These are phyloP conservation scores for Xerocomellus chrysenteron DNA, from an alignment of 768 basidiomycete species.

Conservation along the genomic window DNA sequence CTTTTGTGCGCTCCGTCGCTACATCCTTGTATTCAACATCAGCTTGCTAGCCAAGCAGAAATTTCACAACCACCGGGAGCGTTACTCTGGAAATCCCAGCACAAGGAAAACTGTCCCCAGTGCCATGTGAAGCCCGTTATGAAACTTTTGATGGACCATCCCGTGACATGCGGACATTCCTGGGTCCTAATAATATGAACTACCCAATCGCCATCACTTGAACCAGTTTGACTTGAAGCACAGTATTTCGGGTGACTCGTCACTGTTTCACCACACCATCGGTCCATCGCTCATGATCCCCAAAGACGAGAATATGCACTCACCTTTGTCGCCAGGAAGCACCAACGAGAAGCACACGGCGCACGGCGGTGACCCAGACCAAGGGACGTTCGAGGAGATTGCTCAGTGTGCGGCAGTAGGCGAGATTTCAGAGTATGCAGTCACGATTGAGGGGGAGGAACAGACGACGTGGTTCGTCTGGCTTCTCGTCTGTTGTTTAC, in stretches of 20 bases:
- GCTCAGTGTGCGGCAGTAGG: slow-evolving; percentile 27
- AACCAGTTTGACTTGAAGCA: neutral
- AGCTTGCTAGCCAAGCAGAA: too few species aligned
- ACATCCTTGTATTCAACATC: too few species aligned
- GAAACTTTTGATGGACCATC: neutral
- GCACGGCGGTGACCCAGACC: neutral
- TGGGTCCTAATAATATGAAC: too few species aligned
- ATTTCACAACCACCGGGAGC: too few species aligned
- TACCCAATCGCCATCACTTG: neutral
- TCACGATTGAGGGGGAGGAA: slow-evolving; percentile 65
- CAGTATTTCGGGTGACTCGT: neutral
- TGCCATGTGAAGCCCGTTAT: neutral
- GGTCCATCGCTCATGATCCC: neutral
- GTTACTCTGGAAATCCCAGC: too few species aligned
- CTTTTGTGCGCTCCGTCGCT: too few species aligned
- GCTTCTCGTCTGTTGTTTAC: slow-evolving; percentile 67
- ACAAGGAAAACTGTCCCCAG: too few species aligned
- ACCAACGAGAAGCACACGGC: neutral
- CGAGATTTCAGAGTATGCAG: slow-evolving; percentile 58
- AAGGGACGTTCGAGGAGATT: slow-evolving; percentile 15
- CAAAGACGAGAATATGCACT: neutral
- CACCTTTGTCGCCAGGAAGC: neutral
- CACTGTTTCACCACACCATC: neutral
- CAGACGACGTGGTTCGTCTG: slow-evolving; percentile 72
- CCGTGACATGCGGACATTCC: neutral